Evolutionary conservation across 768 basidiomycete genomes (phyloP).

Genomic region (Rhodotorula paludigena): DNA sequence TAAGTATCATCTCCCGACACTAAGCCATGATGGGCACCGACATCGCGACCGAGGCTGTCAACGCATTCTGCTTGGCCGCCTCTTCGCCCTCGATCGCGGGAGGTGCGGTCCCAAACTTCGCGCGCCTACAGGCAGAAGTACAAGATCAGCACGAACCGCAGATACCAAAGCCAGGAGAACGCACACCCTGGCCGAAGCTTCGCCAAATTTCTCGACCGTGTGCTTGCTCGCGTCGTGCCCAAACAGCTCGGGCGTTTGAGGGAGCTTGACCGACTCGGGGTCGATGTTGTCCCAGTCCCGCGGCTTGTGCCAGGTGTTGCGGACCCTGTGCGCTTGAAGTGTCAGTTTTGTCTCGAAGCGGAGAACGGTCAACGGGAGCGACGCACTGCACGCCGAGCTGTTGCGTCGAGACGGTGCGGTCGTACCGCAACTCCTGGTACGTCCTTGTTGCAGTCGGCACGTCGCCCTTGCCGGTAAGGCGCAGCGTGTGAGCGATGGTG

Average conservation of each 20-base stretch:
- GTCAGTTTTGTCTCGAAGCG: not conserved
- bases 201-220: not conserved
- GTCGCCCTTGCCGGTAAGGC: slow-evolving; percentile 24
- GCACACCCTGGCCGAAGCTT: not conserved
- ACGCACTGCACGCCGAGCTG: slow-evolving; percentile 7
- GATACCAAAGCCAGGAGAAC: not conserved
- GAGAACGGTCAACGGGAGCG: not conserved
- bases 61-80: not conserved
- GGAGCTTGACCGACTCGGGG: slow-evolving; percentile 5
- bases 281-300: slow-evolving; percentile 10
- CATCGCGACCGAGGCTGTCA: not conserved
- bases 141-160: not conserved
- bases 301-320: slow-evolving; percentile 10
- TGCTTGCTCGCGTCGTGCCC: slow-evolving; percentile 11
- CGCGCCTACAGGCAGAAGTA: not conserved
- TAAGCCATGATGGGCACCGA: not conserved
- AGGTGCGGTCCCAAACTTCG: not conserved
- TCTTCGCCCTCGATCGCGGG: not conserved
- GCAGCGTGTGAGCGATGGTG: slow-evolving; percentile 36
- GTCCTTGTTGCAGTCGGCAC: slow-evolving; percentile 8
- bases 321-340: not conserved
- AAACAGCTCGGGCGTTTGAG: slow-evolving; percentile 1
- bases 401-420: slow-evolving; percentile 2
- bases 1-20: not conserved
- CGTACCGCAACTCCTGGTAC: slow-evolving; percentile 17